A percentile compares a stretch with the other conserved stretches of the same genome.
Conservation (phyloP, 169 alveolate species). For the Eimeria sp. region DNA sequence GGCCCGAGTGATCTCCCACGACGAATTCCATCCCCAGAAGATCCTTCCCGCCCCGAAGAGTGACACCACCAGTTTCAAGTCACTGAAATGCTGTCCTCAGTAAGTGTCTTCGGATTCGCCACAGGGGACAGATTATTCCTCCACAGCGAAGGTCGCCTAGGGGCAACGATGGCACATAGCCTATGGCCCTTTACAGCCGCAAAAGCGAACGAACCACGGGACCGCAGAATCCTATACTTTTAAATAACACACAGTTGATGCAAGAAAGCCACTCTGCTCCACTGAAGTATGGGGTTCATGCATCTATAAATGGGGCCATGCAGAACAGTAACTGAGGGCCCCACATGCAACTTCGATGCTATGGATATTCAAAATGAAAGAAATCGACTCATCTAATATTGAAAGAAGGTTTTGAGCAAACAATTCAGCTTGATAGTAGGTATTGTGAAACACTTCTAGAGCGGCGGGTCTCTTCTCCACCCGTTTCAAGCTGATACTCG, state of each 20-base stretch:
- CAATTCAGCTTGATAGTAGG: too few relatives aligned
- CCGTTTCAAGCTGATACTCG: too few relatives aligned
- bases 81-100: not conserved
- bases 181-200: not conserved
- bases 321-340: not conserved
- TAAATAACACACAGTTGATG: not conserved
- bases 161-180: not conserved
- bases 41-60: not conserved
- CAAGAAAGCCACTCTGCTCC: not conserved
- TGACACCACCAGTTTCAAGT: not conserved
- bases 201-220: not conserved
- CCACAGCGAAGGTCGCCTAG: not conserved
- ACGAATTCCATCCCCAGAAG: constrained; percentile 79
- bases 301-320: not conserved
- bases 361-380: not conserved
- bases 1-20: constrained; percentile 79
- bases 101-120: not conserved
- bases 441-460: too few relatives aligned
- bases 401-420: not conserved
- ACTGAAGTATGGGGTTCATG: not conserved
- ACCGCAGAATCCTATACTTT: not conserved
- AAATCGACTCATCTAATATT: not conserved
- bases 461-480: too few relatives aligned
- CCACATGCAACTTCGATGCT: not conserved
- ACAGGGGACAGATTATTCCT: not conserved